These are phyloP conservation scores for Jamesozyma hellenica DNA, from an alignment of 805 yeast genomes.

Conservation along the genomic window DNA sequence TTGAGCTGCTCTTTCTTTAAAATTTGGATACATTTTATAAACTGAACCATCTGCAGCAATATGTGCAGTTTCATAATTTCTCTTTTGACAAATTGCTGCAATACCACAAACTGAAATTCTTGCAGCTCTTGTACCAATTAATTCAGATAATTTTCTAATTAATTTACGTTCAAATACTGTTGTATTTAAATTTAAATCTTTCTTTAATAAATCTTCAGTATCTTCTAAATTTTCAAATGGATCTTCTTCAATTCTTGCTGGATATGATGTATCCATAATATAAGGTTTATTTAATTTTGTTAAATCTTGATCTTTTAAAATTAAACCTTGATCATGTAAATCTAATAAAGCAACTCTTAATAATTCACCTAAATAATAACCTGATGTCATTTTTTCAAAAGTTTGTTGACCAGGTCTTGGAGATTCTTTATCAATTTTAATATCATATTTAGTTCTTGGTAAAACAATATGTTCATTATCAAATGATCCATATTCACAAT, in stretches of 20 bases:
- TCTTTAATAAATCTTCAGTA: conserved; percentile 55
- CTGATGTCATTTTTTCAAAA: conserved; percentile 95
- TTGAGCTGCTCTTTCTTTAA: conserved; percentile 77
- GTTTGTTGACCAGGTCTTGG: conserved; percentile 96
- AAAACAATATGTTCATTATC: conserved; percentile 77
- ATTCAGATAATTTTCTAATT: conserved; percentile 71
- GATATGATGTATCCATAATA: conserved; percentile 80
- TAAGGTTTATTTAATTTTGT: conserved; percentile 51
- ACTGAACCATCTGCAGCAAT: conserved; percentile 98
- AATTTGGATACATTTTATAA: conserved; percentile 84
- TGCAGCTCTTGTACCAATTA: conserved; percentile 86
- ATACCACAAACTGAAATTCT: conserved; percentile 90
- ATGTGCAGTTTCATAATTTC: conserved; percentile 64
- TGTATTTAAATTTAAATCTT: conserved; percentile 50
- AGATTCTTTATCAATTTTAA: conserved; percentile 67
- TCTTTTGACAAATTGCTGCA: conserved; percentile 86
- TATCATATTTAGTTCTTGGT: conserved; percentile 86
- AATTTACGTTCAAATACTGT: conserved; percentile 71
- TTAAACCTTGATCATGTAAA: conserved; percentile 48
- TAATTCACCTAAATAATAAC: conserved; percentile 89
- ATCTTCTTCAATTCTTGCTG: conserved; percentile 80
- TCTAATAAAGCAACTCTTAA: conserved; percentile 73
- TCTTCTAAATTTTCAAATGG: conserved; percentile 74
- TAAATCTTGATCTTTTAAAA: conserved; percentile 64
- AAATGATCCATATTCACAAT: conserved; percentile 97